Conservation (phyloP, 352 stramenopile species). For the Discostella stelligera region DNA sequence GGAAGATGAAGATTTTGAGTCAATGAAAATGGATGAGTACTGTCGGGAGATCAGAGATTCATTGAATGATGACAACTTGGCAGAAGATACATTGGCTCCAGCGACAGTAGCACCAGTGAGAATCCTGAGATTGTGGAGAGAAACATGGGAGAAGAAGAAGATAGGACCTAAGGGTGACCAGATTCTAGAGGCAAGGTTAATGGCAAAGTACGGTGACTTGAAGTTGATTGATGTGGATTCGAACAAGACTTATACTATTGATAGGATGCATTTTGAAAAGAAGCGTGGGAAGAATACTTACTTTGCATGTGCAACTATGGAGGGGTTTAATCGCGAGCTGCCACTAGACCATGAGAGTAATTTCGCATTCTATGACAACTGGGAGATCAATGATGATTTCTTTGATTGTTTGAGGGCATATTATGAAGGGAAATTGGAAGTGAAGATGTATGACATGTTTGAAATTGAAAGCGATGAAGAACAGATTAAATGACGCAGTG, state of each 20-base stretch:
- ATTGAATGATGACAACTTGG: too few relatives aligned
- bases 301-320: background rate
- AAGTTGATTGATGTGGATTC: conserved; percentile 10
- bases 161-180: conserved; percentile 2
- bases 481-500: too few relatives aligned
- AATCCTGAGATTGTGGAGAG: background rate
- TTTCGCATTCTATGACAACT: conserved; percentile 1
- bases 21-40: conserved; percentile 11
- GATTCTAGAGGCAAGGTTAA: background rate
- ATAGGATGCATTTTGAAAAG: conserved; percentile 2
- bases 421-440: background rate
- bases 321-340: conserved; percentile 1
- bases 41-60: conserved; percentile 1
- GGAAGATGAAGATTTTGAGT: conserved; percentile 22
- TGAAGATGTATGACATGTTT: too few relatives aligned
- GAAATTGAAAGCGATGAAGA: too few relatives aligned
- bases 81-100: too few relatives aligned
- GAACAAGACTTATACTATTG: background rate
- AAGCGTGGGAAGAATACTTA: conserved; percentile 1
- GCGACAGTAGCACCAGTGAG: background rate
- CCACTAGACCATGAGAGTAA: conserved; percentile 3
- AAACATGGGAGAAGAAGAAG: conserved; percentile 10
- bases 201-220: conserved; percentile 12
- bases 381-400: conserved; percentile 17
- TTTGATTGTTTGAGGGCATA: conserved; percentile 18